These are phyloP conservation scores for Epichloe festucae DNA, from an alignment of 2,329 filamentous ascomycete genomes.

Conservation along the genomic window DNA sequence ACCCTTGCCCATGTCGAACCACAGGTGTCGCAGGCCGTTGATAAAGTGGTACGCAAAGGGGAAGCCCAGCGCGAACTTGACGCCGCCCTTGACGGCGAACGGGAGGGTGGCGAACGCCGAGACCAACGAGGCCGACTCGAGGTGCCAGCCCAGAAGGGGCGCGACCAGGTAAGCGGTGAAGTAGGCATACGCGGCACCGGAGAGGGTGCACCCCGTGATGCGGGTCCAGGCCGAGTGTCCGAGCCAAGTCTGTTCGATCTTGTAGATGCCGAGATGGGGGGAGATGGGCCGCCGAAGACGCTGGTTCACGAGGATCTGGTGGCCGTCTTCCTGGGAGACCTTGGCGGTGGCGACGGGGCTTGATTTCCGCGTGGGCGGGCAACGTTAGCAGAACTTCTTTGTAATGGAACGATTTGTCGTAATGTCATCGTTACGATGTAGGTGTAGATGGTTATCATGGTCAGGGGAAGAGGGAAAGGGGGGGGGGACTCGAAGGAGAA, in stretches of 20 bases:
- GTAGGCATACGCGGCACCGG: constrained; percentile 67
- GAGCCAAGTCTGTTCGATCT: constrained; percentile 75
- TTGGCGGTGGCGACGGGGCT: constrained; percentile 40
- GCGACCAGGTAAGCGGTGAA: constrained; percentile 68
- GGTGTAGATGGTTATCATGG: neutral
- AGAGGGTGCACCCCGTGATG: constrained; percentile 65
- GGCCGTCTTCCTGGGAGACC: constrained; percentile 38
- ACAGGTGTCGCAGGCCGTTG: constrained; percentile 42
- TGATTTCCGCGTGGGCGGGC: no score
- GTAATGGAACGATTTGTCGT: no score
- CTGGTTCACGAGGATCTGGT: constrained; percentile 64
- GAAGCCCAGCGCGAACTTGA: constrained; percentile 45
- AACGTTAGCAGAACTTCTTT: neutral
- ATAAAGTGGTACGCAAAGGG: constrained; percentile 46
- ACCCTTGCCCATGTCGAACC: constrained; percentile 38
- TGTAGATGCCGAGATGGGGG: constrained; percentile 74
- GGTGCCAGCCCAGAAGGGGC: constrained; percentile 54
- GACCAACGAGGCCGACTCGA: constrained; percentile 46
- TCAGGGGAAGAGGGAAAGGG: neutral
- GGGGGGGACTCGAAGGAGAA: no score
- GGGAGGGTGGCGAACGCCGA: constrained; percentile 48
- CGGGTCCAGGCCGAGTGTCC: constrained; percentile 61
- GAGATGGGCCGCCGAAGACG: constrained; percentile 70
- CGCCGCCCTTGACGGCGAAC: constrained; percentile 40
- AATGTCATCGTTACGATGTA: no score